phyloP scores from a whole-genome alignment of 2,329 filamentous ascomycete genomes.

The Proliferodiscus dingleyae region DNA sequence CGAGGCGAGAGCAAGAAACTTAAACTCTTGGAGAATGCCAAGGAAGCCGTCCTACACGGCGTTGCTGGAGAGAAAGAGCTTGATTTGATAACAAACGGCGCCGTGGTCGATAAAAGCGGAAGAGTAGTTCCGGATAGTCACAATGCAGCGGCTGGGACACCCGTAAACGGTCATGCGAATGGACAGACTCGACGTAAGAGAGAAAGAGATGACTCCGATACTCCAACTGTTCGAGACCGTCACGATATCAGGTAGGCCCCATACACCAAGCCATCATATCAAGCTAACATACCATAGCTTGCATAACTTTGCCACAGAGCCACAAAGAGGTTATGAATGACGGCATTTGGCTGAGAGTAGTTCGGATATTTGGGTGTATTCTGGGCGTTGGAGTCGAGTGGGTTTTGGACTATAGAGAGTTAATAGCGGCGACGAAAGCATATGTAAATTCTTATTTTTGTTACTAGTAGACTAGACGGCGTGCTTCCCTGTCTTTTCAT shows the following conservation, averaged over 20 bases:
- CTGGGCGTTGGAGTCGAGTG: conserved; percentile 1
- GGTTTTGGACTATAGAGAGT: too few relatives aligned
- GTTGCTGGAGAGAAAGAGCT: conserved; percentile 56
- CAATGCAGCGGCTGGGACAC: conserved; percentile 9
- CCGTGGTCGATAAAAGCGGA: conserved; percentile 50
- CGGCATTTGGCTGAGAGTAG: conserved; percentile 3
- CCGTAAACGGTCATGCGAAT: conserved; percentile 18
- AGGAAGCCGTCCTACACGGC: conserved; percentile 60
- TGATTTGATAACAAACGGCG: conserved; percentile 57
- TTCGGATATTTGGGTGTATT: conserved; percentile 4
- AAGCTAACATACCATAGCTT: conserved; percentile 15
- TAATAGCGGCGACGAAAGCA: too few relatives aligned
- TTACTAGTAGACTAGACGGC: too few relatives aligned
- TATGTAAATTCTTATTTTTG: too few relatives aligned
- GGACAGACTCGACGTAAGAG: conserved; percentile 23
- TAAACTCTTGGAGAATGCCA: conserved; percentile 60
- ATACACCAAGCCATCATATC: not conserved
- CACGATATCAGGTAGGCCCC: conserved; percentile 31
- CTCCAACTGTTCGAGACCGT: conserved; percentile 31
- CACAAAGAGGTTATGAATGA: conserved; percentile 26
- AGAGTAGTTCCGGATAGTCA: conserved; percentile 45
- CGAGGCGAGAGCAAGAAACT: conserved; percentile 65
- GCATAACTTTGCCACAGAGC: conserved; percentile 29
- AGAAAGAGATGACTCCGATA: conserved; percentile 25
- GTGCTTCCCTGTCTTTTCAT: too few relatives aligned